Conservation (phyloP, 495 filamentous ascomycete species). For the Delitschia confertaspora region DNA sequence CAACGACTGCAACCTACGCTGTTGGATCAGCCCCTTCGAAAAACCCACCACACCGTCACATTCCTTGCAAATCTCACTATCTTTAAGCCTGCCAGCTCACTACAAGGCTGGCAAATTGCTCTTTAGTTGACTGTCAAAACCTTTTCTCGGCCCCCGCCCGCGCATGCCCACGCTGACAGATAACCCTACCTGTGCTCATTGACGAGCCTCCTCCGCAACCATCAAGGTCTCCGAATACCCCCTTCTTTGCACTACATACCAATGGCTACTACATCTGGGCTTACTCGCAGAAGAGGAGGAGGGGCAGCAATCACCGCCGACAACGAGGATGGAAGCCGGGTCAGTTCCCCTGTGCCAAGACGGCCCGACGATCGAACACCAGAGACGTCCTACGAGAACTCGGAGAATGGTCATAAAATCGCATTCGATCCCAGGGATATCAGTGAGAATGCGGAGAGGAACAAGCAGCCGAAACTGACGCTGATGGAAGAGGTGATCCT, state of each 20-base stretch:
- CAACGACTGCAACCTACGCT: slow-evolving; percentile 1
- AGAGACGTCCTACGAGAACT: slow-evolving; percentile 85
- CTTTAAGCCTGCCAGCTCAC: too few species aligned
- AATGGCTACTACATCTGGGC: slow-evolving; percentile 40
- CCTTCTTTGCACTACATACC: slow-evolving; percentile 13
- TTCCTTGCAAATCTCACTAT: too few species aligned
- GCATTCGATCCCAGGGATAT: slow-evolving; percentile 96
- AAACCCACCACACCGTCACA: slow-evolving; percentile 1
- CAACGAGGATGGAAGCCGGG: slow-evolving; percentile 53
- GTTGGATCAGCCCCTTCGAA: slow-evolving; percentile 10
- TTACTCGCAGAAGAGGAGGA: slow-evolving; percentile 68
- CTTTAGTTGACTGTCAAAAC: too few species aligned
- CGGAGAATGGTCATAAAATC: slow-evolving; percentile 97
- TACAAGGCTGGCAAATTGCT: too few species aligned
- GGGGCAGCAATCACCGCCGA: slow-evolving; percentile 49
- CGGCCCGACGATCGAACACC: slow-evolving; percentile 56
- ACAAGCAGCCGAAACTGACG: slow-evolving; percentile 95
- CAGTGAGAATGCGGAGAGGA: slow-evolving; percentile 91
- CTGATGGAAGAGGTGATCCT: slow-evolving; percentile 97
- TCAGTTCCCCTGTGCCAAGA: slow-evolving; percentile 58
- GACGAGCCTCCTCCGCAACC: slow-evolving; percentile 14
- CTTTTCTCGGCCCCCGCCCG: too few species aligned
- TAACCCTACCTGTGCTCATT: slow-evolving; percentile 14
- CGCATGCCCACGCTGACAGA: slow-evolving; percentile 19
- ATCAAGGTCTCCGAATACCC: slow-evolving; percentile 16